Evolutionary conservation across 495 filamentous ascomycete species (phyloP).

Genomic region (Paragyromitra xinjiangensis): DNA sequence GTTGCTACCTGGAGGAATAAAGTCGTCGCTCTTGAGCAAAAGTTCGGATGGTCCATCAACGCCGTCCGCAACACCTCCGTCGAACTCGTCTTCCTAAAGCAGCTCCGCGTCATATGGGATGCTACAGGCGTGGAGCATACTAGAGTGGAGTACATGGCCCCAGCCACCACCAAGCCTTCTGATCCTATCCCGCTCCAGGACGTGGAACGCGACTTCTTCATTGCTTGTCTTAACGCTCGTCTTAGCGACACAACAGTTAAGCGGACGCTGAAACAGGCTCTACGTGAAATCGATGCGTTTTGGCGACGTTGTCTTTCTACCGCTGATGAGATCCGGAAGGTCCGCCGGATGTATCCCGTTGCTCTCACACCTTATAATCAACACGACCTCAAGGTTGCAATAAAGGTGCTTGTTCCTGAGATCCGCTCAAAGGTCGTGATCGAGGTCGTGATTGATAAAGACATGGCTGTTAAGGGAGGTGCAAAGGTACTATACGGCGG

Average conservation of each 20-base stretch:
- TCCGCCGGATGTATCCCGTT: constrained; percentile 42
- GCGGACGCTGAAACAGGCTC: constrained; percentile 62
- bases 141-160: constrained; percentile 66
- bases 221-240: constrained; percentile 64
- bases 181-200: constrained; percentile 59
- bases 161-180: constrained; percentile 63
- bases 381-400: constrained; percentile 13
- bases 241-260: constrained; percentile 48
- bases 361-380: not conserved
- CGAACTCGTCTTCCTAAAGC: constrained; percentile 78
- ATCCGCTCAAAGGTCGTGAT: constrained; percentile 46
- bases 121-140: constrained; percentile 57
- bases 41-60: constrained; percentile 77
- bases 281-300: constrained; percentile 64
- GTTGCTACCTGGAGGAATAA: constrained; percentile 60
- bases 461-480: constrained; percentile 20
- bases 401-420: constrained; percentile 49
- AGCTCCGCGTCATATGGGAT: constrained; percentile 64
- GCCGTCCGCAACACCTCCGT: constrained; percentile 68
- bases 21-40: constrained; percentile 72
- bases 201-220: constrained; percentile 72
- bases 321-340: constrained; percentile 64
- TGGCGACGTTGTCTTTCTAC: constrained; percentile 69
- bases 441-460: constrained; percentile 24
- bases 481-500: constrained; percentile 48